Evolutionary conservation across 495 filamentous ascomycete genomes (phyloP).

Genomic region (Beverwykella pulmonaria): DNA sequence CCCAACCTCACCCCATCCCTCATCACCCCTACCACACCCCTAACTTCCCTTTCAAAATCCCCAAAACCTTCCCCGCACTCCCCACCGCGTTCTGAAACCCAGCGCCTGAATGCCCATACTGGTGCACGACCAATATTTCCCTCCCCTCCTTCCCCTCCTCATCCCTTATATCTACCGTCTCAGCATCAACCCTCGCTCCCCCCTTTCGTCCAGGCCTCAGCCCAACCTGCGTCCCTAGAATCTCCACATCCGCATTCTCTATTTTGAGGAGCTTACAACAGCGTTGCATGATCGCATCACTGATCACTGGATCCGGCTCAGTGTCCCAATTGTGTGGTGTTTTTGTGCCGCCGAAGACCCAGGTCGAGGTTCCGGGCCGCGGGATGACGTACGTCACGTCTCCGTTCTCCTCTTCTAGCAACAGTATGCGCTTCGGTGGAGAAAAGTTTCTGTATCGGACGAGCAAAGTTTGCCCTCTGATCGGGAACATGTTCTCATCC

Average conservation of each 20-base stretch:
- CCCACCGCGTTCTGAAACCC: slow-evolving; percentile 87
- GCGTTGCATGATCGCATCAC: background rate
- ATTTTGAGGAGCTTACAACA: slow-evolving; percentile 58
- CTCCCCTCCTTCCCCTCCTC: slow-evolving; percentile 41
- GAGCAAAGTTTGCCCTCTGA: slow-evolving; percentile 82
- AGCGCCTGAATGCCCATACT: slow-evolving; percentile 95
- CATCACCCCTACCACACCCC: no score
- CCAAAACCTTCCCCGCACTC: slow-evolving; percentile 68
- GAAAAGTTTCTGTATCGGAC: slow-evolving; percentile 69
- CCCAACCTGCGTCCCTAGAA: slow-evolving; percentile 83
- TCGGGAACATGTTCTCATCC: slow-evolving; percentile 73
- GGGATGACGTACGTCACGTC: slow-evolving; percentile 17
- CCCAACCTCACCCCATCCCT: no score
- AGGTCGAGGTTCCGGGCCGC: slow-evolving; percentile 1
- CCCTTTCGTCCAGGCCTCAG: slow-evolving; percentile 73
- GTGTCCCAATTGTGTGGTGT: background rate
- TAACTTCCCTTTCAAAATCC: slow-evolving; percentile 64
- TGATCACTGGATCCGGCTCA: background rate
- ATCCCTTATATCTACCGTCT: slow-evolving; percentile 58
- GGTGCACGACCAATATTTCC: slow-evolving; percentile 72
- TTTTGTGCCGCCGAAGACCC: slow-evolving; percentile 10
- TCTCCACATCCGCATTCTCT: slow-evolving; percentile 76
- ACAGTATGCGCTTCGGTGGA: slow-evolving; percentile 39
- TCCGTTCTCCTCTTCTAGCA: background rate
- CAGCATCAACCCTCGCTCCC: slow-evolving; percentile 83